phyloP scores from a whole-genome alignment of 108 stramenopile genomes.

The Pseudonitzschia delicatissima region DNA sequence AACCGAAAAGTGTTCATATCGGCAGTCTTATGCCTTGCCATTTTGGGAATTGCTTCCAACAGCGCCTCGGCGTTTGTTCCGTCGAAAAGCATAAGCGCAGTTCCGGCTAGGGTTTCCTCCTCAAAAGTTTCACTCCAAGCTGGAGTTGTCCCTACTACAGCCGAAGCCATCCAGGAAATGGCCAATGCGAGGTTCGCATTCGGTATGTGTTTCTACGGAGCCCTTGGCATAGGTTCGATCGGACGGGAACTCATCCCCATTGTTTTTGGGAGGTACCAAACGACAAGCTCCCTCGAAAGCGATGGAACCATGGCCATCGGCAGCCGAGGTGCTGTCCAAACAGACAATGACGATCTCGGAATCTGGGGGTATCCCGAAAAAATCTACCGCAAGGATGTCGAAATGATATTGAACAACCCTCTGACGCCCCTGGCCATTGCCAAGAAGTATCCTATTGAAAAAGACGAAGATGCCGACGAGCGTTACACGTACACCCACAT shows the following conservation, averaged over 20 bases:
- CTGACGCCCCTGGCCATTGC: constrained; percentile 61
- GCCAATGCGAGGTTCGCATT: background rate
- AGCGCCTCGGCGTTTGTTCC: background rate
- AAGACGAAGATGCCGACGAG: constrained; percentile 45
- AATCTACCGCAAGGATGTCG: constrained; percentile 46
- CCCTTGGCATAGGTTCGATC: background rate
- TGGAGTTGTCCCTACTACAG: background rate
- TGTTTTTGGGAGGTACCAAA: background rate
- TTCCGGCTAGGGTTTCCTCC: background rate
- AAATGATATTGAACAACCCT: constrained; percentile 53
- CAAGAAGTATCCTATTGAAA: constrained; percentile 47
- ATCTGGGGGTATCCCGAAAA: constrained; percentile 66
- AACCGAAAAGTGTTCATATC: background rate
- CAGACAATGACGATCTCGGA: background rate
- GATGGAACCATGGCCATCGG: background rate
- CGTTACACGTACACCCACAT: constrained; percentile 34
- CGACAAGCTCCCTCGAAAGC: background rate
- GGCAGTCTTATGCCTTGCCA: background rate
- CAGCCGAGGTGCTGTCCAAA: background rate
- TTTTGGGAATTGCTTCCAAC: background rate
- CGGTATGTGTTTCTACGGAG: background rate
- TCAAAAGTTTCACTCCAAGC: background rate
- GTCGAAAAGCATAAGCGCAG: background rate
- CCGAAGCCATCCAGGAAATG: background rate
- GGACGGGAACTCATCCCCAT: background rate